Percentiles rank a stretch among this genome's conserved stretches.
These are phyloP conservation scores for Chlorokybus atmophyticus DNA, from an alignment of 139 green algal species.

Conservation along the genomic window DNA sequence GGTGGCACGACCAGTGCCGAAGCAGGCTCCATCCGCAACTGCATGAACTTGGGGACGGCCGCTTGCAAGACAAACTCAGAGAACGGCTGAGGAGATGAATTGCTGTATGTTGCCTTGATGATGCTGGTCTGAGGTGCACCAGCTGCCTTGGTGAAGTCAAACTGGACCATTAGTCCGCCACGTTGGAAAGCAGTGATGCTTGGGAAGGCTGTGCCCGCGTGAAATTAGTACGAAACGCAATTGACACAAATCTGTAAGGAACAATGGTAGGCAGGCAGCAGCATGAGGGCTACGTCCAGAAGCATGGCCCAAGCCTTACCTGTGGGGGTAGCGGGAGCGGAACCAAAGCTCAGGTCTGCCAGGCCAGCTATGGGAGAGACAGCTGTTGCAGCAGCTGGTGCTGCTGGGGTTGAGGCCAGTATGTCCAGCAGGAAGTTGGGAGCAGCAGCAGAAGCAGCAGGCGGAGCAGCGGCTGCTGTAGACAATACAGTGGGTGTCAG, in stretches of 20 bases:
- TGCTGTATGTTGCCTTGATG: slow-evolving; percentile 56
- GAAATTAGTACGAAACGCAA: too few relatives aligned
- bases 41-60: slow-evolving; percentile 82
- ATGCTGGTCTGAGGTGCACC: slow-evolving; percentile 30
- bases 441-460: slow-evolving; percentile 9
- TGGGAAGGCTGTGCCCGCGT: slow-evolving; percentile 23
- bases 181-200: slow-evolving; percentile 45
- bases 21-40: slow-evolving; percentile 64
- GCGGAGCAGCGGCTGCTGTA: background rate
- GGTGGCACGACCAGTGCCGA: slow-evolving; percentile 35
- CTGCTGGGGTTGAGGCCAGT: background rate
- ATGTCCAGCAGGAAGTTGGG: slow-evolving; percentile 21
- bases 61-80: slow-evolving; percentile 77
- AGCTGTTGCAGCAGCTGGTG: background rate
- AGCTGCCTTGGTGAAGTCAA: slow-evolving; percentile 46
- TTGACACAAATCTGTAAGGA: too few relatives aligned
- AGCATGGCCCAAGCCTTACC: background rate
- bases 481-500: too few relatives aligned
- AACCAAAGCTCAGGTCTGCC: too few relatives aligned
- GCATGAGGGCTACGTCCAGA: too few relatives aligned
- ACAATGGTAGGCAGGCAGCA: too few relatives aligned
- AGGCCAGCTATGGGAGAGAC: too few relatives aligned
- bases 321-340: background rate
- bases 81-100: slow-evolving; percentile 35
- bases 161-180: slow-evolving; percentile 44